Base-by-base conservation (phyloP, 169 alveolate genomes). In the Cyclospora cayetanensis region DNA sequence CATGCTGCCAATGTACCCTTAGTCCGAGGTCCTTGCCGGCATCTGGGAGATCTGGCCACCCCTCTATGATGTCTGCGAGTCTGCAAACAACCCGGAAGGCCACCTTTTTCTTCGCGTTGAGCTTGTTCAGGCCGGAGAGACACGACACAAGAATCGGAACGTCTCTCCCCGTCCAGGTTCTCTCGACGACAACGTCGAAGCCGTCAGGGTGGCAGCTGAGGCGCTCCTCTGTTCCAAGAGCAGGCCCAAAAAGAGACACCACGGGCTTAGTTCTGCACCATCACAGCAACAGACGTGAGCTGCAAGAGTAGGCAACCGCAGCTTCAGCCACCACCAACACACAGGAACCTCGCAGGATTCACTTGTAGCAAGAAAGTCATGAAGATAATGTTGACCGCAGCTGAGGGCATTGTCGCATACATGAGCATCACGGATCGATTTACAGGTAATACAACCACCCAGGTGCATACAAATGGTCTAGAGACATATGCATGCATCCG, bases 161-260 rank as follows among this genome's bases (percentile, higher is more conserved):
- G 31, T 88, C 93, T 0, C 93, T 20, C 52, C 89, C 93, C 12
- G 70, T 37, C 93, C 93, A 88, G 1, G 89, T 53, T 12, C 87
- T 65, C 41, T 88, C 93, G 22, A 88, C 41, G 1, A 50, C 52
- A 7, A 88, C 82, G 35, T 88, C 93, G 31, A 50, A 87, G 5
- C 76, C 77, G 27, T 70, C 76, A 25, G 86, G 85, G 50, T 70
- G 55, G 18, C 43, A 31, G 9, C 25, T 20, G 53, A 85, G 35
- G 41, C 46, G 52, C 53, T 66, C 53, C 42, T 85, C 91, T 1
- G 76, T 31, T 25, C 22, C 90, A 15, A 80, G 46, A 0, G 27
- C 74, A 0, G 90, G 90, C 4, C n/a, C 76, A 53, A 80, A 80
- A 34, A 80, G 74, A 31, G 72, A 34, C 90, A 53, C 90, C 60